Conservation (phyloP, 2,329 filamentous ascomycete species). For the Bipolaris bicolor region DNA sequence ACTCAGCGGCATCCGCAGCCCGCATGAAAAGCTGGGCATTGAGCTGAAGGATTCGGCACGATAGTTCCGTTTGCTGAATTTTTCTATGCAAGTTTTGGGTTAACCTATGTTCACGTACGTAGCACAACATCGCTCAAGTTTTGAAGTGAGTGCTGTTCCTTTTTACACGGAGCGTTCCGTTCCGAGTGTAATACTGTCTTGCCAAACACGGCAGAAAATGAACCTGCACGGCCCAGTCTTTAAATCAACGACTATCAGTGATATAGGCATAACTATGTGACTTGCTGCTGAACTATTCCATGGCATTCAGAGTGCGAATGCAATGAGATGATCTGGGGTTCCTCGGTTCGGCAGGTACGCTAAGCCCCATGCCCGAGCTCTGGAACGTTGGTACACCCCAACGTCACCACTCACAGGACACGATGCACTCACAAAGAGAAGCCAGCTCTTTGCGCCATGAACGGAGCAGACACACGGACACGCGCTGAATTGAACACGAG, state of each 20-base stretch:
- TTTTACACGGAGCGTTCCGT: too few species aligned
- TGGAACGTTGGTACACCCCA: slow-evolving; percentile 10
- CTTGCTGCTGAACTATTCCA: background rate
- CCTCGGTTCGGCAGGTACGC: slow-evolving; percentile 8
- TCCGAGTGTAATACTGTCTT: background rate
- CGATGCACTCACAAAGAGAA: slow-evolving; percentile 24
- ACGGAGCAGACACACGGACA: slow-evolving; percentile 32
- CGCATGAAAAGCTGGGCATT: too few species aligned
- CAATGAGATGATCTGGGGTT: background rate
- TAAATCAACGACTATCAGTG: background rate
- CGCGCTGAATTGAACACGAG: slow-evolving; percentile 24
- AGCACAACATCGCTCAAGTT: too few species aligned
- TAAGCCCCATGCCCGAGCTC: slow-evolving; percentile 14
- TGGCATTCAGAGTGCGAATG: background rate
- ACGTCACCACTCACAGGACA: slow-evolving; percentile 1
- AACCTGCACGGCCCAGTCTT: background rate
- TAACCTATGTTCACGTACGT: too few species aligned
- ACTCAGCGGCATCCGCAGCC: too few species aligned
- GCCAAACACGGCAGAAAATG: background rate
- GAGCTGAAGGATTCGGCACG: too few species aligned
- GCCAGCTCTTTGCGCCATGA: slow-evolving; percentile 35
- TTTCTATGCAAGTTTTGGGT: too few species aligned
- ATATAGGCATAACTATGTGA: background rate
- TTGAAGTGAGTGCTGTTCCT: too few species aligned
- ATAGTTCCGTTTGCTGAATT: too few species aligned